These are phyloP conservation scores for Golubevia sp. DNA, from an alignment of 1,284 basidiomycete species.

Conservation along the genomic window DNA sequence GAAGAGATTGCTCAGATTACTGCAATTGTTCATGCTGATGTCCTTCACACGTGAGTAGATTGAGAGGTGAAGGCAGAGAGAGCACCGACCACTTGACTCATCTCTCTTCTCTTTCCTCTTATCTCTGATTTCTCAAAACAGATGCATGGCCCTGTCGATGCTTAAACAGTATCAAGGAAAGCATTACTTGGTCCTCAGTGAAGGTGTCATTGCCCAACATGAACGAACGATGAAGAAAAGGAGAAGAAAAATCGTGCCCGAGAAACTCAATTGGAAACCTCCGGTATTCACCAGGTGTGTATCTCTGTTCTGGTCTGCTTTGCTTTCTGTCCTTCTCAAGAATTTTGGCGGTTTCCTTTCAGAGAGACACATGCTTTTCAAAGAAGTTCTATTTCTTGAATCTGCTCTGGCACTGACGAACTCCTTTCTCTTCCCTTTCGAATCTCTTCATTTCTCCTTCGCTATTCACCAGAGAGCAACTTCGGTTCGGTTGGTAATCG, in stretches of 20 bases:
- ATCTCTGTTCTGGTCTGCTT: conserved; percentile 50
- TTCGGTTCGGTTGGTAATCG: too few relatives aligned
- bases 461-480: too few relatives aligned
- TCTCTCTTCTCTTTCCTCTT: conserved; percentile 9
- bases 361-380: too few relatives aligned
- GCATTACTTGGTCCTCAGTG: conserved; percentile 90
- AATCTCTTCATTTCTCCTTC: too few relatives aligned
- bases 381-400: too few relatives aligned
- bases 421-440: too few relatives aligned
- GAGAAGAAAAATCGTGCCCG: conserved; percentile 77
- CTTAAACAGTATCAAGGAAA: conserved; percentile 96
- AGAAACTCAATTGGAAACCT: conserved; percentile 86
- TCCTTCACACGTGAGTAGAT: conserved; percentile 91
- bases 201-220: conserved; percentile 87
- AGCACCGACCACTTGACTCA: not conserved
- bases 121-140: conserved; percentile 56
- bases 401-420: too few relatives aligned
- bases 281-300: conserved; percentile 60
- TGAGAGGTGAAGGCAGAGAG: not conserved
- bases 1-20: conserved; percentile 98
- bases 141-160: conserved; percentile 89
- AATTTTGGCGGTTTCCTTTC: too few relatives aligned
- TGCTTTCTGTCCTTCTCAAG: too few relatives aligned
- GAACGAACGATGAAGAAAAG: conserved; percentile 81
- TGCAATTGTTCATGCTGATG: conserved; percentile 92